Conservation (phyloP, 495 filamentous ascomycete species). For the Hypomontagnella monticulosa region DNA sequence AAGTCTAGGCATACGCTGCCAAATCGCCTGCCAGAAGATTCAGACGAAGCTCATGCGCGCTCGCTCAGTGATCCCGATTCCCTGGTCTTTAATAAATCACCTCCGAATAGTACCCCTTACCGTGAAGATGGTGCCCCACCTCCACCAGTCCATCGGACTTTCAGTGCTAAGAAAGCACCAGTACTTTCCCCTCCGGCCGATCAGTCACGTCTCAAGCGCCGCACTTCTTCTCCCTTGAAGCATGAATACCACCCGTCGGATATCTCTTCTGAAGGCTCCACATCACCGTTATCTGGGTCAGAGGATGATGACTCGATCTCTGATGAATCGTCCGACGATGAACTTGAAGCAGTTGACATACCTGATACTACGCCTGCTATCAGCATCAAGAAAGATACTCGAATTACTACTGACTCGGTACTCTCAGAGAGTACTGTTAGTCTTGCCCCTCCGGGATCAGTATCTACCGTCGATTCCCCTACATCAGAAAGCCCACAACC, state of each 20-base stretch:
- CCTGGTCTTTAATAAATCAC: conserved; percentile 46
- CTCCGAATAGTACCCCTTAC: conserved; percentile 56
- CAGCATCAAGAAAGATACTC: conserved; percentile 52
- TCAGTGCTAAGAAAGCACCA: conserved; percentile 51
- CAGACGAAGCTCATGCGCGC: conserved; percentile 4
- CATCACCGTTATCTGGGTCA: conserved; percentile 57
- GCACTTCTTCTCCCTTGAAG: conserved; percentile 93
- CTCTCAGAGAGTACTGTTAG: conserved; percentile 55
- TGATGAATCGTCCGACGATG: conserved; percentile 59
- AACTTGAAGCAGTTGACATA: conserved; percentile 60
- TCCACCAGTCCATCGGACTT: conserved; percentile 60
- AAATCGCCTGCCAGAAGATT: conserved; percentile 13
- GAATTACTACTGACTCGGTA: conserved; percentile 39
- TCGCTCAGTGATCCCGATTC: conserved; percentile 47
- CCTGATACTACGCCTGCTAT: conserved; percentile 60
- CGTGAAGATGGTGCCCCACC: conserved; percentile 60
- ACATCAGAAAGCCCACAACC: conserved; percentile 57
- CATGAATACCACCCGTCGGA: conserved; percentile 97
- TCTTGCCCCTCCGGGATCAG: conserved; percentile 78
- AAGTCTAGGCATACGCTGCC: conserved; percentile 22
- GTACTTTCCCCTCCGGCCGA: conserved; percentile 62
- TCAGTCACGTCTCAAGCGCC: conserved; percentile 63
- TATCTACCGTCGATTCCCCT: conserved; percentile 71
- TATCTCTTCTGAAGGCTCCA: conserved; percentile 57
- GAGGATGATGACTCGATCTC: conserved; percentile 56